Evolutionary conservation across 78 protist genomes (phyloP).

Genomic region (Planoprotostelium fungivorum): DNA sequence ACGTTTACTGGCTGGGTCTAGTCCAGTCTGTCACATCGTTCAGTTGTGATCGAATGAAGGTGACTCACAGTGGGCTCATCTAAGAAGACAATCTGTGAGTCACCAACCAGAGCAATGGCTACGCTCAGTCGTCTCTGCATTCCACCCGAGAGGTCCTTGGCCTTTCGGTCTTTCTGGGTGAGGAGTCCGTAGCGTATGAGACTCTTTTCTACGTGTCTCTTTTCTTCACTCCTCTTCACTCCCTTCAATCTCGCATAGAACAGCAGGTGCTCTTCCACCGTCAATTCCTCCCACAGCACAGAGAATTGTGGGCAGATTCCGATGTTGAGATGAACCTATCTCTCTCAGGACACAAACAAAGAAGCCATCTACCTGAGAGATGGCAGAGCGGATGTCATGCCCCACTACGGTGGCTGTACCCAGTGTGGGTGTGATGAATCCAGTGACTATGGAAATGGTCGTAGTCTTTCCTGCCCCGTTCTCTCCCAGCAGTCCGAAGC

Average conservation of each 20-base stretch:
- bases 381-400: slow-evolving; percentile 20
- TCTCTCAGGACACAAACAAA: not conserved
- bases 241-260: slow-evolving; percentile 76
- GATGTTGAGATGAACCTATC: slow-evolving; percentile 34
- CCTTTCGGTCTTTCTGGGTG: slow-evolving; percentile 34
- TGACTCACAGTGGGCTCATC: slow-evolving; percentile 1
- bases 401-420: slow-evolving; percentile 68
- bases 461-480: slow-evolving; percentile 94
- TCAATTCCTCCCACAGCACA: slow-evolving; percentile 74
- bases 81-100: slow-evolving; percentile 55
- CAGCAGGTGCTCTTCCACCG: slow-evolving; percentile 67
- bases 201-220: slow-evolving; percentile 1
- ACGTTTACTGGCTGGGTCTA: slow-evolving; percentile 73
- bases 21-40: slow-evolving; percentile 61
- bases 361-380: not conserved
- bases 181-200: slow-evolving; percentile 25
- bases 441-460: slow-evolving; percentile 60
- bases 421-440: slow-evolving; percentile 40
- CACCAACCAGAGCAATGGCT: slow-evolving; percentile 74
- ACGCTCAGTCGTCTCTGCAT: slow-evolving; percentile 82
- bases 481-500: slow-evolving; percentile 87
- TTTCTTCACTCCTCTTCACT: slow-evolving; percentile 1
- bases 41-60: not conserved
- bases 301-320: slow-evolving; percentile 92
- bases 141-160: slow-evolving; percentile 76